phyloP scores from a whole-genome alignment of 495 filamentous ascomycete genomes.

The Neurospora sp. region DNA sequence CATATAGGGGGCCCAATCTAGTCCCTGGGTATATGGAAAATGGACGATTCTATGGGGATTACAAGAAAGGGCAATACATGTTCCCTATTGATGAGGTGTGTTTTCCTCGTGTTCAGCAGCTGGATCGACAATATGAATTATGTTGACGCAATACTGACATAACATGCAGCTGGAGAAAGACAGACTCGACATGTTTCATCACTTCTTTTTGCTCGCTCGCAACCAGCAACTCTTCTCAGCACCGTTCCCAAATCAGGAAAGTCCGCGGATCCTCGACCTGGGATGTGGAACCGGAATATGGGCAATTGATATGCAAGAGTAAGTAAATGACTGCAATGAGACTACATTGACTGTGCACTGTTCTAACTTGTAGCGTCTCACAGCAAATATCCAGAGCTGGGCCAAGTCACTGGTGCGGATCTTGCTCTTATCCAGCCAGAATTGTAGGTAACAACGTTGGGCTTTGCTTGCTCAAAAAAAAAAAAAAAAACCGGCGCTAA shows the following conservation, averaged over 20 bases:
- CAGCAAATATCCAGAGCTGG: slow-evolving; percentile 14
- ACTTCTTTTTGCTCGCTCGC: slow-evolving; percentile 60
- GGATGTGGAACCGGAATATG: slow-evolving; percentile 89
- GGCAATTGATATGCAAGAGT: slow-evolving; percentile 80
- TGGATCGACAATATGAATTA: not conserved
- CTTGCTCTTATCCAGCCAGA: slow-evolving; percentile 72
- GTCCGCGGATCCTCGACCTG: slow-evolving; percentile 59
- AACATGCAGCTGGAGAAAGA: slow-evolving; percentile 52
- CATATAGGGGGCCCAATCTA: not conserved
- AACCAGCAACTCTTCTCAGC: slow-evolving; percentile 44
- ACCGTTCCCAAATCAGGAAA: slow-evolving; percentile 32
- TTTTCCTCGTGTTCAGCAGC: not conserved
- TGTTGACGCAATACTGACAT: slow-evolving; percentile 6
- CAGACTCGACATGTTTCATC: slow-evolving; percentile 70
- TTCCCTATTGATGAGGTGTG: slow-evolving; percentile 53
- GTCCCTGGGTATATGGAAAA: slow-evolving; percentile 3
- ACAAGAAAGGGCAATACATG: slow-evolving; percentile 47
- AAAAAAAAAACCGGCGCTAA: not conserved
- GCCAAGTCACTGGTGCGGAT: slow-evolving; percentile 34
- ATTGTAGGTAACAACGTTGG: slow-evolving; percentile 34
- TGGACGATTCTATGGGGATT: slow-evolving; percentile 29
- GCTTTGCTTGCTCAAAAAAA: not conserved
- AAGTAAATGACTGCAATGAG: slow-evolving; percentile 21
- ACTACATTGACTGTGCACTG: not conserved
- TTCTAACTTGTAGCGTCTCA: slow-evolving; percentile 8